Evolutionary conservation across 1,284 basidiomycete genomes (phyloP).

Genomic region (Cryptococcus maquisensis): DNA sequence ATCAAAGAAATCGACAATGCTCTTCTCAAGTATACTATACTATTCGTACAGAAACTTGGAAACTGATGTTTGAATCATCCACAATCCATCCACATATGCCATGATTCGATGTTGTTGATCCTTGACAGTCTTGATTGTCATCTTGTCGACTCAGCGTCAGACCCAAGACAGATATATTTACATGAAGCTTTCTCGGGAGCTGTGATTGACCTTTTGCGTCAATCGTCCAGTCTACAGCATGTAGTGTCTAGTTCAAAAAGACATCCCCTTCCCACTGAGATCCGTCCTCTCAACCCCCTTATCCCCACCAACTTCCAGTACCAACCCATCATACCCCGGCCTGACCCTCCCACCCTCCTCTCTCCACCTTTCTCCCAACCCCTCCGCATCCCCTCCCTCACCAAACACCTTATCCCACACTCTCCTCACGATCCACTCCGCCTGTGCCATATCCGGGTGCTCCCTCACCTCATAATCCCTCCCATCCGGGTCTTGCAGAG

Average conservation of each 20-base stretch:
- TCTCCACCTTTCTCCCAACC: constrained; percentile 16
- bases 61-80: no score
- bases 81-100: no score
- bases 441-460: constrained; percentile 32
- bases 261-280: constrained; percentile 10
- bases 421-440: constrained; percentile 25
- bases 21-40: no score
- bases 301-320: constrained; percentile 18
- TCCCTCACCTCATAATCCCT: constrained; percentile 12
- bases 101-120: no score
- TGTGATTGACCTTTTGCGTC: not conserved
- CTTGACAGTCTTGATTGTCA: no score
- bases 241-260: not conserved
- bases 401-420: constrained; percentile 20
- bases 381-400: constrained; percentile 4
- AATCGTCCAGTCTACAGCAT: no score
- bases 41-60: no score
- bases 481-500: constrained; percentile 6
- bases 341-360: constrained; percentile 27
- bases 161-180: not conserved
- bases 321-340: constrained; percentile 44
- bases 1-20: no score
- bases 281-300: constrained; percentile 6
- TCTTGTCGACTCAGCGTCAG: no score
- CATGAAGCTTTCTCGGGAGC: not conserved